Base-by-base conservation (phyloP, 164 flowering plant species). In the Vitis cinerea region DNA sequence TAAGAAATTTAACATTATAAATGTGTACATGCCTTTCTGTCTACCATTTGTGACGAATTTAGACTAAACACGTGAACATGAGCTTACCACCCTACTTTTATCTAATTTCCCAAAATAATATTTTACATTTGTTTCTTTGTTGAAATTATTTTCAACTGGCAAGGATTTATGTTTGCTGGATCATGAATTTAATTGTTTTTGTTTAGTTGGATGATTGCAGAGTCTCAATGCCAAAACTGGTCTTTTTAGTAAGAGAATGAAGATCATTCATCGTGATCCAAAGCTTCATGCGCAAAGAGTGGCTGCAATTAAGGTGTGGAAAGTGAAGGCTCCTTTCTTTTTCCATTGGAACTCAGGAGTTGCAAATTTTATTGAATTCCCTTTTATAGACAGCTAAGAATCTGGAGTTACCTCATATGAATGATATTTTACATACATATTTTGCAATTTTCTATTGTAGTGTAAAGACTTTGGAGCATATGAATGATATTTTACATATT, bases 211-310 rank as follows among this genome's bases (percentile, higher is more conserved):
- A 77, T 84, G 85, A 71, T 82, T 89, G 86, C 97, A 94, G 99
- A 94, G 91, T 83, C 94, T 95, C 63, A 95, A 95, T 87, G 98
- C 90, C 66, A 90, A 79, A 84, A 95, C 99, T 54, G 97, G 99
- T 64, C 66, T 95, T 57, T 95, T 95, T 79, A 95, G 88, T 73
- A 95, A 92, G 44, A 79, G 90, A 73, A 92, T 95, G 97, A 95
- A 87, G 89, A 86, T 89, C 49, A 88, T 95, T 74, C 98, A 95
- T 78, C 82, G 84, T 11, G 90, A 94, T 80, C 97, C 99, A 50
- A 79, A 54, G 71, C 95, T 90, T 81, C 94, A 83, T 67, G 99
- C 99, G 2, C 95, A 90, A 75, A 83, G 97, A 77, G 91, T 91
- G 63, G 99, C 99, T 77, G 97, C 99, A 62, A 91, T 92, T 63